Base-by-base conservation (phyloP, 768 basidiomycete species). In the Boletus rubescentipes region DNA sequence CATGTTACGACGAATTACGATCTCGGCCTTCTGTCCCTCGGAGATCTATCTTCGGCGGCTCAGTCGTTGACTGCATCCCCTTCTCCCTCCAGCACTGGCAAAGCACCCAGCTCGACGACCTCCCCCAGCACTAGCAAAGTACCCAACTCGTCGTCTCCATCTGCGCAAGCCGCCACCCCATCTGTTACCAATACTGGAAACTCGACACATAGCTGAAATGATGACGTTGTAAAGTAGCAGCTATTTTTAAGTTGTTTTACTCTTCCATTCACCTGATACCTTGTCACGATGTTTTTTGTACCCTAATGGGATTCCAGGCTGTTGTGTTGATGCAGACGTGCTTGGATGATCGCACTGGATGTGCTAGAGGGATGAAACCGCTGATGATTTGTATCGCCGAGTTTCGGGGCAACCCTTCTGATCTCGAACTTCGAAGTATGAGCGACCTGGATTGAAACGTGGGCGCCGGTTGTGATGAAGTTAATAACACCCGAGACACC, bases 1-100 rank as follows among this genome's bases (percentile, higher is more conserved):
- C 60, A 64, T 41, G 84, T 87, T 8, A 77, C 82, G 14, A 82
- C 84, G 30, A 55, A 64, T 9, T 88, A 86, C 57, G 48, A 61
- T 23, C 18, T 58, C 23, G 58, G 53, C 30, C 15, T 38, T 9
- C 20, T 64, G 20, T 67, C 61, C 21, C 41, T 60, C 2, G 51
- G 10, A 15, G 67, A 69, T 53, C 36, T 69, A 4, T 44, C 54
- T 20, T 60, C 42, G 40, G 58, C 50, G 12, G 60, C 49, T 30
- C 58, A 59, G 47, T 61, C 62, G 1, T 32, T 47, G 39, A 55
- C 46, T 31, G 34, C 54, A 4, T 51, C 58, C 0, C 18, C 46
- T 4, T 18, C 49, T 3, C 39, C 50, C 12, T 30, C 48, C 10
- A 46, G 30, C 14, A 54, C 48, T 9, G 41, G 30, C 26, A 40